phyloP scores from a whole-genome alignment of 164 flowering plant species.

The Protea cynaroides region DNA sequence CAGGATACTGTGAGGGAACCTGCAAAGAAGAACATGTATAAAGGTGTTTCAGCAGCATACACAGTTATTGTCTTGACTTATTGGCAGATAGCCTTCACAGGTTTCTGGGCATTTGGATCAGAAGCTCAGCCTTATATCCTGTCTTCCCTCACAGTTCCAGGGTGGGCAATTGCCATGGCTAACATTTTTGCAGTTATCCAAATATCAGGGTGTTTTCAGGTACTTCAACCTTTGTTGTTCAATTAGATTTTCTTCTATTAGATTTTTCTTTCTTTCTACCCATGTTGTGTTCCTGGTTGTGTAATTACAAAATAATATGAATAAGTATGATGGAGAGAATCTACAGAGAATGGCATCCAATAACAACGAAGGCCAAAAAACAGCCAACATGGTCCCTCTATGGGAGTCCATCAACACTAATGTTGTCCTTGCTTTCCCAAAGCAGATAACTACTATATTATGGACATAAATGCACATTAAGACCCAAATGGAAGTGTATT shows the following conservation, averaged over 20 bases:
- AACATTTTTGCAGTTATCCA: slow-evolving; percentile 54
- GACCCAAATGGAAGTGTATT: no score
- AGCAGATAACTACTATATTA: no score
- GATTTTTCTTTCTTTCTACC: no score
- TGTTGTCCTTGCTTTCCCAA: no score
- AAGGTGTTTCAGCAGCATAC: slow-evolving; percentile 55
- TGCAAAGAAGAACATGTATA: slow-evolving; percentile 47
- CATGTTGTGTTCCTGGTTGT: no score
- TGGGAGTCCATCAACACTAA: no score
- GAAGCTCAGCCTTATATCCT: slow-evolving; percentile 46
- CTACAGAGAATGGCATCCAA: no score
- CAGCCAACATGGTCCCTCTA: no score
- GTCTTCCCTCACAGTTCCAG: slow-evolving; percentile 42
- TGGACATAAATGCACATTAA: no score
- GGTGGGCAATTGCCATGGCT: slow-evolving; percentile 56
- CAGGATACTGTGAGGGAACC: slow-evolving; percentile 54
- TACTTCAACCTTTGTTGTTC: slow-evolving; percentile 5
- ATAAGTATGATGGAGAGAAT: no score
- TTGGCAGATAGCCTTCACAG: slow-evolving; percentile 56
- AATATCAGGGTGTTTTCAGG: slow-evolving; percentile 65
- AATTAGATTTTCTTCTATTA: background rate
- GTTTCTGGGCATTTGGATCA: slow-evolving; percentile 69
- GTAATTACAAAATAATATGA: no score
- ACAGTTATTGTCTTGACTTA: slow-evolving; percentile 34
- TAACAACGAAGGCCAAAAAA: no score